Evolutionary conservation across 768 basidiomycete genomes (phyloP).

Genomic region (Suillus cothurnatus): DNA sequence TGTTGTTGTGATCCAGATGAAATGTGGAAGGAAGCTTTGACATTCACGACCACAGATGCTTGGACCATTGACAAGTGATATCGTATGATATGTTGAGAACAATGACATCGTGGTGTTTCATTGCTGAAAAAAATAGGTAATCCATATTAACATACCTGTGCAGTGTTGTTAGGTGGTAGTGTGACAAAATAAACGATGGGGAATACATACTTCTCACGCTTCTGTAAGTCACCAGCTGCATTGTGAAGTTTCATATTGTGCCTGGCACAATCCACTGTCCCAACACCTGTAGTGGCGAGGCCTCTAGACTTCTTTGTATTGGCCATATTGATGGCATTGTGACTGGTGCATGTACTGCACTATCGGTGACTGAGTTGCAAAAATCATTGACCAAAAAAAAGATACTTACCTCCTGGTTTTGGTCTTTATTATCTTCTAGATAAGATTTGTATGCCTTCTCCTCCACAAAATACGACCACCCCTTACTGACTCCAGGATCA

Average conservation of each 20-base stretch:
- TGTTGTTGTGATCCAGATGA: neutral
- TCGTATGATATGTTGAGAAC: slow-evolving; percentile 20
- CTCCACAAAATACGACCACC: slow-evolving; percentile 26
- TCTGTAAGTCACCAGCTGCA: slow-evolving; percentile 26
- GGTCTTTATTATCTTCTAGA: slow-evolving; percentile 5
- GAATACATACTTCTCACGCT: slow-evolving; percentile 21
- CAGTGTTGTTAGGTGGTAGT: too few species aligned
- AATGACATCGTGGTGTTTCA: neutral
- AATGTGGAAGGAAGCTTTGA: slow-evolving; percentile 1
- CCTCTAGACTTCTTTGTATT: slow-evolving; percentile 23
- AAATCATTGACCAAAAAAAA: neutral
- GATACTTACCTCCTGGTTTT: slow-evolving; percentile 2
- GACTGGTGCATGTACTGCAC: slow-evolving; percentile 24
- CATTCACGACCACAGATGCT: slow-evolving; percentile 13
- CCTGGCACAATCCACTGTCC: slow-evolving; percentile 28
- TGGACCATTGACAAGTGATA: slow-evolving; percentile 24
- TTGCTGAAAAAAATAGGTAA: slow-evolving; percentile 30
- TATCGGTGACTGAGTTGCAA: neutral
- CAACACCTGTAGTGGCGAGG: slow-evolving; percentile 30
- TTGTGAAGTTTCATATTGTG: slow-evolving; percentile 33
- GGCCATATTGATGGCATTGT: slow-evolving; percentile 29
- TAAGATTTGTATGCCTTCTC: slow-evolving; percentile 16
- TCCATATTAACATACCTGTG: slow-evolving; percentile 38
- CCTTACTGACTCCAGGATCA: slow-evolving; percentile 24
- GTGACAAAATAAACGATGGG: too few species aligned